Evolutionary conservation across 495 filamentous ascomycete genomes (phyloP).

Genomic region (Glonium stellatum): DNA sequence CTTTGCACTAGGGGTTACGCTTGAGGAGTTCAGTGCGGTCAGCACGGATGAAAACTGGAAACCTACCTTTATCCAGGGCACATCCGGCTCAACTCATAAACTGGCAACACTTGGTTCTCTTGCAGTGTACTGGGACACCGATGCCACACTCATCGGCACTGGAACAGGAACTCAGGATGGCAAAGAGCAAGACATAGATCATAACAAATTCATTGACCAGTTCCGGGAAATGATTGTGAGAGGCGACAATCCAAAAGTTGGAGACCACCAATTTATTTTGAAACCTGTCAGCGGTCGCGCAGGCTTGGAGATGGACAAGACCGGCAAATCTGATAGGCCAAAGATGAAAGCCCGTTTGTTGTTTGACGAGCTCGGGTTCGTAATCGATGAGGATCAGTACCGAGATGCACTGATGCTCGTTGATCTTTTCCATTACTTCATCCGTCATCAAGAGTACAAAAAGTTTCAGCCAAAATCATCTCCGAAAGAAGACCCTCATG

Average conservation of each 20-base stretch:
- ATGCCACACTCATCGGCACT: conserved; percentile 71
- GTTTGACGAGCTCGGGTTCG: conserved; percentile 93
- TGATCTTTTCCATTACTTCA: conserved; percentile 96
- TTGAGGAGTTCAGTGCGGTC: conserved; percentile 91
- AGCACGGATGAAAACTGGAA: conserved; percentile 92
- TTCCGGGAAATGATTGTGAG: conserved; percentile 71
- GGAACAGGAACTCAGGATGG: conserved; percentile 55
- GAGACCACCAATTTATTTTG: conserved; percentile 80
- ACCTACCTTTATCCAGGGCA: conserved; percentile 87
- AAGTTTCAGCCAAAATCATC: conserved; percentile 80
- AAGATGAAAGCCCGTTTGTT: conserved; percentile 85
- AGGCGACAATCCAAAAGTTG: conserved; percentile 45
- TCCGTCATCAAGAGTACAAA: conserved; percentile 95
- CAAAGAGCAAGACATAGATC: conserved; percentile 57
- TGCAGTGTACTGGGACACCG: conserved; percentile 96
- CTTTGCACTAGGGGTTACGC: conserved; percentile 82
- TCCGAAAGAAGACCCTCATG: conserved; percentile 83
- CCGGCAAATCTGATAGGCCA: conserved; percentile 67
- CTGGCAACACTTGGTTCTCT: conserved; percentile 79
- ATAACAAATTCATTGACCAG: conserved; percentile 66
- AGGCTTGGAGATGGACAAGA: conserved; percentile 88
- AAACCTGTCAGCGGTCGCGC: conserved; percentile 90
- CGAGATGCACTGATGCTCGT: conserved; percentile 95
- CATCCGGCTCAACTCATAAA: conserved; percentile 77
- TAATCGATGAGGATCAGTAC: conserved; percentile 94